A percentile compares a stretch with the other conserved stretches of the same genome.
Evolutionary conservation across 2,329 filamentous ascomycete species (phyloP).

Genomic region (Arthrocladium fulminans): DNA sequence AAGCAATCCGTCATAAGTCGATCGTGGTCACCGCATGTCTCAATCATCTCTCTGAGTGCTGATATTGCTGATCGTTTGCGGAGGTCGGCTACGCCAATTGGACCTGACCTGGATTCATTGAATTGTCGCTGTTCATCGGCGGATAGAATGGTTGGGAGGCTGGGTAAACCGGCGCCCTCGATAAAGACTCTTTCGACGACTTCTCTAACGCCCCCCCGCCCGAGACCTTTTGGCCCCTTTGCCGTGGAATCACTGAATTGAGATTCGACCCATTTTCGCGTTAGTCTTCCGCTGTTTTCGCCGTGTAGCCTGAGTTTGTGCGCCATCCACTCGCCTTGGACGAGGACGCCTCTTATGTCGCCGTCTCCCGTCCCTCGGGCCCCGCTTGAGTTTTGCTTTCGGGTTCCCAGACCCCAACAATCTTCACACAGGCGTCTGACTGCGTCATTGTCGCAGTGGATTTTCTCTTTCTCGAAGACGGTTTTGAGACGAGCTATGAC

Average conservation of each 20-base stretch:
- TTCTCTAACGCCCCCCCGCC: conserved; percentile 54
- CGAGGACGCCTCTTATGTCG: conserved; percentile 56
- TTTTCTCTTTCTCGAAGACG: conserved; percentile 82
- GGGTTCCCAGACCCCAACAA: conserved; percentile 54
- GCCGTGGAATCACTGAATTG: conserved; percentile 47
- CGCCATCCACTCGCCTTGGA: conserved; percentile 58
- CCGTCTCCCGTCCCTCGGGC: conserved; percentile 38
- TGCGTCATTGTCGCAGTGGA: conserved; percentile 80
- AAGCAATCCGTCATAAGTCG: conserved; percentile 65
- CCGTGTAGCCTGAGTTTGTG: conserved; percentile 44
- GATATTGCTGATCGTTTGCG: conserved; percentile 52
- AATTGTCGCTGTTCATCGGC: conserved; percentile 30
- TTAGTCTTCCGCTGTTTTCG: conserved; percentile 34
- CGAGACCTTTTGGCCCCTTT: conserved; percentile 45
- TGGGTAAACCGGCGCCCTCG: conserved; percentile 55
- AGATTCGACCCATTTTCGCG: conserved; percentile 52
- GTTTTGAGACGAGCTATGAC: conserved; percentile 71
- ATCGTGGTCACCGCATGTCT: conserved; percentile 54
- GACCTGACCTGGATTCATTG: conserved; percentile 27
- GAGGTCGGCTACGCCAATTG: conserved; percentile 51
- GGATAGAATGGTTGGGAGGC: conserved; percentile 34
- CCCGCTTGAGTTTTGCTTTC: conserved; percentile 44
- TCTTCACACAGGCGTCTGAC: conserved; percentile 63
- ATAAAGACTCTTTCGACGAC: conserved; percentile 58
- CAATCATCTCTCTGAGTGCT: conserved; percentile 52